These are phyloP conservation scores for Camelina neglecta DNA, from an alignment of 345 rosid genomes.

Conservation along the genomic window DNA sequence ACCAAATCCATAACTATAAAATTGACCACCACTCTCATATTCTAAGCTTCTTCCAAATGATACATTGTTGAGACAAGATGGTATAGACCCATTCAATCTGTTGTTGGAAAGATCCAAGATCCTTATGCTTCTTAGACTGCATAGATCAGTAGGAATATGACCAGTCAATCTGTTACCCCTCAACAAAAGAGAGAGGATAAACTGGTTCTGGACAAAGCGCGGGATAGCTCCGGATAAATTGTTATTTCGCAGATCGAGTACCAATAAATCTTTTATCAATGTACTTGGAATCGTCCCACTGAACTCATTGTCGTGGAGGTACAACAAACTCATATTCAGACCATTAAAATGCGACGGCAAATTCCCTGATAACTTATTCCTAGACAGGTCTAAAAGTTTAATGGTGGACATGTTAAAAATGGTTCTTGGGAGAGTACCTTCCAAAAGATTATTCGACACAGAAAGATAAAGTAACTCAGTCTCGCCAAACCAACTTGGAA, in stretches of 20 bases:
- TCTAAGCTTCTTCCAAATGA: constrained; percentile 16
- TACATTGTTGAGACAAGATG: constrained; percentile 17
- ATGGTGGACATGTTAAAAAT: neutral
- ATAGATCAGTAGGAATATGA: neutral
- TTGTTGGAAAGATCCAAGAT: constrained; percentile 28
- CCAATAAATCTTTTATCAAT: neutral
- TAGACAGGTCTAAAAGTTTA: constrained; percentile 19
- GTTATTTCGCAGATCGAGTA: constrained; percentile 29
- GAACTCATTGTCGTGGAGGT: neutral
- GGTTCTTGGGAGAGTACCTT: constrained; percentile 15
- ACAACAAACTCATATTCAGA: neutral
- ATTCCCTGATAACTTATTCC: constrained; percentile 29
- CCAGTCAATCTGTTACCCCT: neutral
- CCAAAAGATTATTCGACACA: neutral
- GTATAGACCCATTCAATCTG: constrained; percentile 15
- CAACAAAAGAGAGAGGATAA: neutral
- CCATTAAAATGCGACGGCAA: neutral
- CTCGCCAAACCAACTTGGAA: neutral
- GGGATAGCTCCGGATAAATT: neutral
- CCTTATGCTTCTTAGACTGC: neutral
- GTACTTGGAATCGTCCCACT: neutral
- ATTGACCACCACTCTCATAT: neutral
- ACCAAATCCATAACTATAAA: no score
- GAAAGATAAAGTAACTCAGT: neutral
- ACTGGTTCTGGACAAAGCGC: neutral